These are phyloP conservation scores for Penicillium canariense DNA, from an alignment of 495 filamentous ascomycete genomes.

Conservation along the genomic window DNA sequence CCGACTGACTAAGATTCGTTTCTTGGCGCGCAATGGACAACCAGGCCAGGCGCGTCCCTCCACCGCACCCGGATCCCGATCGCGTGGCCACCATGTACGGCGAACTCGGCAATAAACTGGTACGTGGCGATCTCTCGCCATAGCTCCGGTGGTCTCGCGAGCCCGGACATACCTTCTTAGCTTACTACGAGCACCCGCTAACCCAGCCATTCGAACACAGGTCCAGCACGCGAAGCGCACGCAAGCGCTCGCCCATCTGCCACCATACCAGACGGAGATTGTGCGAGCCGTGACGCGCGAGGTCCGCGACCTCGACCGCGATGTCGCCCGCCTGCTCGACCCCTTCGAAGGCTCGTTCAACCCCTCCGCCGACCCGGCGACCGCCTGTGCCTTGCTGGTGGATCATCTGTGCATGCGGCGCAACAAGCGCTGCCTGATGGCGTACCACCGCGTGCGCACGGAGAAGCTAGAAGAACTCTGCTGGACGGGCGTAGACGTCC, in stretches of 20 bases:
- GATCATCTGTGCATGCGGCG: constrained; percentile 93
- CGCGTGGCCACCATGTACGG: constrained; percentile 71
- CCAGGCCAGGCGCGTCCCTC: constrained; percentile 19
- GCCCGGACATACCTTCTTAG: neutral
- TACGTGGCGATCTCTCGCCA: constrained; percentile 30
- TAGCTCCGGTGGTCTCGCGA: neutral
- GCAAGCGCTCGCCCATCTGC: constrained; percentile 81
- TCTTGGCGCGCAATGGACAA: constrained; percentile 29
- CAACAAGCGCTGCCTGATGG: constrained; percentile 93
- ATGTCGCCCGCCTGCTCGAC: constrained; percentile 75
- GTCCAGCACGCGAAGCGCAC: constrained; percentile 97
- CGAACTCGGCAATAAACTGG: constrained; percentile 83
- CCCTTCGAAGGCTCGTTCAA: constrained; percentile 84
- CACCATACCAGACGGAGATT: constrained; percentile 89
- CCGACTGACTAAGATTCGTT: constrained; percentile 25
- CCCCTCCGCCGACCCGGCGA: constrained; percentile 77
- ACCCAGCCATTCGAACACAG: constrained; percentile 43
- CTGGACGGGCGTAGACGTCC: constrained; percentile 83
- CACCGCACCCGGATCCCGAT: constrained; percentile 17
- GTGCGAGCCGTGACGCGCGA: constrained; percentile 85
- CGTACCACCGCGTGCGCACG: constrained; percentile 86
- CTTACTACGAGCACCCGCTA: neutral
- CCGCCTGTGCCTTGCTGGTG: constrained; percentile 84
- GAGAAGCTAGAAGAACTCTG: constrained; percentile 93
- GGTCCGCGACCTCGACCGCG: constrained; percentile 90